Evolutionary conservation across 2,329 filamentous ascomycete species (phyloP), one percentile per base, ranked within the genome.

Genomic region (Colletotrichum karsti): DNA sequence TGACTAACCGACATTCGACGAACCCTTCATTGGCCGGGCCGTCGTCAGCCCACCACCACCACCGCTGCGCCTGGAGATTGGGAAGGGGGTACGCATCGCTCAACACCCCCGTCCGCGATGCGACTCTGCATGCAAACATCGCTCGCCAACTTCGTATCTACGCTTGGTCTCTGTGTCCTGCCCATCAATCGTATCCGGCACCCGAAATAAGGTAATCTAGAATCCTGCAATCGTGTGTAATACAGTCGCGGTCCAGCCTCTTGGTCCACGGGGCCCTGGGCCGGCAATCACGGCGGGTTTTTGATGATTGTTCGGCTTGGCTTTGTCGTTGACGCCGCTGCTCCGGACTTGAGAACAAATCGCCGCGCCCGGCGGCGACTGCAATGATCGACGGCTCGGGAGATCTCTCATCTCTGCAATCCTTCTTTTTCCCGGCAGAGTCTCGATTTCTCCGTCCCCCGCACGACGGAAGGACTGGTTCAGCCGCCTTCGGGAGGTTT

Each of bases 1-100:
- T 37, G 58, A 30, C 15, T 63, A 51, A 57, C 42, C 63, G 58
- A 67, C 33, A 63, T 67, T 67, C 26, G 41, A 63, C 30, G 58
- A 67, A 63, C 51, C 58, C 24, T 26, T 50, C 33, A 55, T 66
- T 44, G 22, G 42, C 22, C 48, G 7, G 12, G n/a, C 12, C 50
- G 50, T 20, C 39, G 20, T 55, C 50, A 54, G 51, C 22, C 42
- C 28, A 30, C 39, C 55, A 55, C 53, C 53, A 51, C 53, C 33
- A 57, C 22, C 39, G 22, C 28, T 4, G 22, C 35, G 8, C n/a
- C 42, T 53, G 37, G 63, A 67, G 57, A 63, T 67, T 54, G 50
- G 62, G 24, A 50, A 60, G 55, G 56, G 56, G 28, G 18, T 3
- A 13, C 33, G 7, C 3, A 35, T 5, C n/a, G n/a, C n/a, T n/a